These are phyloP conservation scores for Hortiboletus rubellus DNA, from an alignment of 1,284 basidiomycete genomes.

Conservation along the genomic window DNA sequence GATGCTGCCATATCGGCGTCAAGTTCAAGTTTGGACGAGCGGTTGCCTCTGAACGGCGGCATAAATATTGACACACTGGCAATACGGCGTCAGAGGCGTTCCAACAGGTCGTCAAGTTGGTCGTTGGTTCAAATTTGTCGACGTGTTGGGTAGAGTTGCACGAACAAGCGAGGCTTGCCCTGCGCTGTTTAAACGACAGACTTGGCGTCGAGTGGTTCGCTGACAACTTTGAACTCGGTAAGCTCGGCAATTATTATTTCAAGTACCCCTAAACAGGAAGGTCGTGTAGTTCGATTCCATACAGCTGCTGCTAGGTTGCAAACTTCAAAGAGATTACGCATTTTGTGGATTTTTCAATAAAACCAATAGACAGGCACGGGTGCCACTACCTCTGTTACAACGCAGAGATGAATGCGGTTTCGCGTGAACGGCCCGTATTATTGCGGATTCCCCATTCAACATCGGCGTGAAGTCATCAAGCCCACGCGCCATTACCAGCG, in stretches of 20 bases:
- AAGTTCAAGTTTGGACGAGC: not conserved
- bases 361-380: not conserved
- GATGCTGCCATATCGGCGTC: not conserved
- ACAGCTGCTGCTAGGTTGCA: too few species aligned
- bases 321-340: too few species aligned
- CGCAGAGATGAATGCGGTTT: conserved; percentile 32
- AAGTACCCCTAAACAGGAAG: not conserved
- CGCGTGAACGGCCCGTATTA: conserved; percentile 9
- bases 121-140: not conserved
- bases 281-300: not conserved
- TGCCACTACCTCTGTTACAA: conserved; percentile 13
- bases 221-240: not conserved
- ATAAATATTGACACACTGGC: not conserved
- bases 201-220: not conserved
- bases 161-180: not conserved
- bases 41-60: not conserved
- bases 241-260: too few species aligned
- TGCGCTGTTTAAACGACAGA: not conserved
- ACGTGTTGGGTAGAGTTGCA: not conserved
- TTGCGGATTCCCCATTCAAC: conserved; percentile 23
- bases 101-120: not conserved
- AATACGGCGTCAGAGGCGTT: not conserved
- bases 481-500: conserved; percentile 3
- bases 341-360: too few species aligned
- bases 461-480: conserved; percentile 9